Conservation (phyloP, 2,329 filamentous ascomycete genomes). For the Pseudogymnoascus sp. region DNA sequence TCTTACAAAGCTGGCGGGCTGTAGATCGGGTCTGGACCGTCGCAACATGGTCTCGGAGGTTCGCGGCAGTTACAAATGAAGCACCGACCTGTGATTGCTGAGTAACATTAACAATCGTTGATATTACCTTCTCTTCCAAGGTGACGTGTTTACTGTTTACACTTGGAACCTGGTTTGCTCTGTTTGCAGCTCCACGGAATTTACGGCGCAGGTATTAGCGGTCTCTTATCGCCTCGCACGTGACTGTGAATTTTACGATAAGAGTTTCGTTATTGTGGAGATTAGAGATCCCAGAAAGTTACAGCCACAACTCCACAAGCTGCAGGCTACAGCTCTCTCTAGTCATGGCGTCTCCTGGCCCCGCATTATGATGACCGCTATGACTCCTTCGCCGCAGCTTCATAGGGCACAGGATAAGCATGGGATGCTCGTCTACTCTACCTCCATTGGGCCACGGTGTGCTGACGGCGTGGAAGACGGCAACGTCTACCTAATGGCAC, state of each 20-base stretch:
- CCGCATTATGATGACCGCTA: not conserved
- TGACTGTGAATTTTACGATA: not conserved
- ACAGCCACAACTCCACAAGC: not conserved
- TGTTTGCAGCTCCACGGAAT: not conserved
- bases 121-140: not conserved
- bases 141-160: not conserved
- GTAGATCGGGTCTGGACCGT: not conserved
- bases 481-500: not conserved
- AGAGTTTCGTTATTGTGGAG: not conserved
- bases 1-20: constrained; percentile 2
- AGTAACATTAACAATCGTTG: not conserved
- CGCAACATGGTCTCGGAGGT: not conserved
- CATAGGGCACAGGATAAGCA: not conserved
- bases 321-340: not conserved
- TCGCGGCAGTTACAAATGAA: not conserved
- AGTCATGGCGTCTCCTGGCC: not conserved
- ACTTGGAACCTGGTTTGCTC: too few species aligned
- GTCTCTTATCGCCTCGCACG: not conserved
- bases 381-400: constrained; percentile 1
- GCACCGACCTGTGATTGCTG: not conserved
- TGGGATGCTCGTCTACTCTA: not conserved
- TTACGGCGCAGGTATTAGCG: not conserved
- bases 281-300: not conserved
- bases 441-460: not conserved
- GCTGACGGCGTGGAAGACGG: not conserved